A percentile compares a stretch with the other conserved stretches of the same genome.
Evolutionary conservation across 2,329 filamentous ascomycete species (phyloP).

Genomic region (Cercospora sp.): DNA sequence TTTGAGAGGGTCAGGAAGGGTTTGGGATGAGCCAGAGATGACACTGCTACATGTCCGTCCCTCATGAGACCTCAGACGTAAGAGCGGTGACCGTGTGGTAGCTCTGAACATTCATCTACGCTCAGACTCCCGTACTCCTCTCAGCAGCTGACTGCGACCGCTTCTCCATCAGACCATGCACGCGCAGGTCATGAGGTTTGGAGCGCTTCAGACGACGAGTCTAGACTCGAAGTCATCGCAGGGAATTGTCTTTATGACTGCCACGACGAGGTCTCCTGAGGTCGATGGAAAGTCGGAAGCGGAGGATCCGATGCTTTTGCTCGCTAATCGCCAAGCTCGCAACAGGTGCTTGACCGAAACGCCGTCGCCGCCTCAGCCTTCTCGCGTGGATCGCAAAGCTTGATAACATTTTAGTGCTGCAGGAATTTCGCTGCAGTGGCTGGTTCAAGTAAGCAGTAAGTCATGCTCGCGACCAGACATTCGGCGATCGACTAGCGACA

Average conservation of each 20-base stretch:
- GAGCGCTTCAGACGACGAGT: neutral
- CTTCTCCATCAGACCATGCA: neutral
- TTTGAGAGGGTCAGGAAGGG: neutral
- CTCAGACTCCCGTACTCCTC: neutral
- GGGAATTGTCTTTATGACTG: neutral
- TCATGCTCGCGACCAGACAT: neutral
- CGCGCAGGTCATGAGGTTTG: neutral
- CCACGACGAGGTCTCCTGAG: neutral
- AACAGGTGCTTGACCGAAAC: neutral
- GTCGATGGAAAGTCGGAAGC: neutral
- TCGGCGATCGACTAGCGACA: neutral
- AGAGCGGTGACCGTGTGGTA: neutral
- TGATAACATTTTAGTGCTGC: neutral
- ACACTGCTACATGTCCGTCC: neutral
- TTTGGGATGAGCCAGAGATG: neutral
- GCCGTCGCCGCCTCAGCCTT: neutral
- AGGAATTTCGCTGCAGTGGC: neutral
- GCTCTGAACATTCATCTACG: neutral
- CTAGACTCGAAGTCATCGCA: neutral
- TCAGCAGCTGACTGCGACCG: neutral
- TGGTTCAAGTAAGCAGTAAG: neutral
- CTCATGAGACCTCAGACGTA: neutral
- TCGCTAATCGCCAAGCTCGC: neutral
- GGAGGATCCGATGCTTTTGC: neutral
- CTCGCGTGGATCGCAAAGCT: neutral